phyloP scores from a whole-genome alignment of 345 rosid species.

The Stellera chamaejasme region DNA sequence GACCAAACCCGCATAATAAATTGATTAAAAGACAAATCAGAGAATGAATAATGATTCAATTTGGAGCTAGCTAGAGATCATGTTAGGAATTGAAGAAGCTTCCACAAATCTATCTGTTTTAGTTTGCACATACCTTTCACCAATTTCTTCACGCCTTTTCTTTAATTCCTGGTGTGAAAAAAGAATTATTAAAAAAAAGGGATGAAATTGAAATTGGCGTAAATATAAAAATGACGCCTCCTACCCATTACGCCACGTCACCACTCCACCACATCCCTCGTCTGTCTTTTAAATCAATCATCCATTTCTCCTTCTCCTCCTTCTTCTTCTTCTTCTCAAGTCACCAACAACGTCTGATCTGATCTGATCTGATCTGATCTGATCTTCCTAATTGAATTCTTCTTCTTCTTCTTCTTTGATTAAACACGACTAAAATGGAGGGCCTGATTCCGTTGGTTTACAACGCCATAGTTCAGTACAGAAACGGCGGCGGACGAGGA shows the following conservation, averaged over 20 bases:
- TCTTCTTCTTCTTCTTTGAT: constrained; percentile 10
- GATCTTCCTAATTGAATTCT: constrained; percentile 11
- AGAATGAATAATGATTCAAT: constrained; percentile 7
- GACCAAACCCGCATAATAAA: constrained; percentile 8
- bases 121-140: constrained; percentile 37
- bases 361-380: constrained; percentile 8
- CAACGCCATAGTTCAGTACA: constrained; percentile 56
- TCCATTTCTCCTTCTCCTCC: constrained; percentile 1
- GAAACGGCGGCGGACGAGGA: constrained; percentile 41
- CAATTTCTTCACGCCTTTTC: neutral
- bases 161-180: no score
- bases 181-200: no score
- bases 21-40: neutral
- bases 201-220: constrained; percentile 24
- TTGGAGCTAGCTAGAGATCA: constrained; percentile 15
- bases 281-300: constrained; percentile 23
- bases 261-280: constrained; percentile 12
- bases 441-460: constrained; percentile 72
- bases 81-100: constrained; percentile 6
- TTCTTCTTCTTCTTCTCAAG: constrained; percentile 2
- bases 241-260: constrained; percentile 49
- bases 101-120: neutral
- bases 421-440: constrained; percentile 46
- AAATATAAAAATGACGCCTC: constrained; percentile 22
- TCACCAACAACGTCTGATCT: neutral